Evolutionary conservation across 139 green algal species (phyloP).

Genomic region (Volvox reticuliferus): DNA sequence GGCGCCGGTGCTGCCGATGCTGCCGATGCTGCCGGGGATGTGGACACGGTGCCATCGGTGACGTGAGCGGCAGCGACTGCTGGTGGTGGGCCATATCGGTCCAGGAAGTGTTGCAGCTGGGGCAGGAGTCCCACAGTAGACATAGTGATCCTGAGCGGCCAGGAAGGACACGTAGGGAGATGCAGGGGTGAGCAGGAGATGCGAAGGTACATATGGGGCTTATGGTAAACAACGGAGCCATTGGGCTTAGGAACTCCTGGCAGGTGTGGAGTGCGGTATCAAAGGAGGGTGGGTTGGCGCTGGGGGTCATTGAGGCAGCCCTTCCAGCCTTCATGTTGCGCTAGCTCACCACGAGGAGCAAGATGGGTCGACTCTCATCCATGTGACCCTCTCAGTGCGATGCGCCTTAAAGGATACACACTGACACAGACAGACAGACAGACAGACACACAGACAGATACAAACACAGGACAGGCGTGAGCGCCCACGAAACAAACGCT

Average conservation of each 20-base stretch:
- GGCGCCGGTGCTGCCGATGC: neutral
- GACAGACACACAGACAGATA: neutral
- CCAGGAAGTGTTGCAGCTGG: constrained; percentile 76
- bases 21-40: neutral
- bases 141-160: constrained; percentile 70
- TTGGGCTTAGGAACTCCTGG: too few relatives aligned
- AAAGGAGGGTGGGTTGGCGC: neutral
- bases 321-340: too few relatives aligned
- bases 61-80: neutral
- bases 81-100: constrained; percentile 42
- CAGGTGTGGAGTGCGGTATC: too few relatives aligned
- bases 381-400: too few relatives aligned
- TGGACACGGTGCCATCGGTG: neutral
- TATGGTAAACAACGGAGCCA: too few relatives aligned
- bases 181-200: too few relatives aligned
- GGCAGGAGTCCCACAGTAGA: constrained; percentile 89
- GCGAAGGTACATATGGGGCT: too few relatives aligned
- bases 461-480: neutral
- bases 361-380: too few relatives aligned
- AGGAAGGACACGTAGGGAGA: neutral
- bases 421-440: neutral
- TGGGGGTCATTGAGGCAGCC: too few relatives aligned
- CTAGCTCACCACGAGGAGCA: too few relatives aligned
- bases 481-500: neutral
- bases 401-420: neutral